Conservation (phyloP, 306 rosid genomes). For the Cercis canadensis region DNA sequence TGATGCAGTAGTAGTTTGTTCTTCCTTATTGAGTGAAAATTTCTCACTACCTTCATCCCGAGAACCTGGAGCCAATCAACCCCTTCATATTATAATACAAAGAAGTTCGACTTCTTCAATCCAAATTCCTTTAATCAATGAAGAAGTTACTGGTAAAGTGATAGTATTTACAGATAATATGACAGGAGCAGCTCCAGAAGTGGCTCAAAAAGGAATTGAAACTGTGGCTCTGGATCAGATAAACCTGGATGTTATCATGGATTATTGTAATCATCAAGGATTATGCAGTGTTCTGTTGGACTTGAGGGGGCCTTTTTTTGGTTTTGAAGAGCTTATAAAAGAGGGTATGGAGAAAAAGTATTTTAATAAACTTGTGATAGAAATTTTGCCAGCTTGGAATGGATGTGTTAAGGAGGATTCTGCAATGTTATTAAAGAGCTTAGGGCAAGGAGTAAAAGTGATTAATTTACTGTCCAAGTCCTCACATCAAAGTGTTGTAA, state of each 20-base stretch:
- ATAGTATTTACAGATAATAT: conserved; percentile 53
- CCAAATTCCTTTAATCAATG: conserved; percentile 35
- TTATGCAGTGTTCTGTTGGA: conserved; percentile 78
- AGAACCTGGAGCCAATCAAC: conserved; percentile 86
- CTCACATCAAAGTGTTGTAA: conserved; percentile 53
- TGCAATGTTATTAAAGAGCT: conserved; percentile 41
- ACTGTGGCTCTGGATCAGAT: conserved; percentile 58
- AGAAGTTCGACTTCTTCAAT: conserved; percentile 45
- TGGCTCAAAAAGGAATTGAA: conserved; percentile 56
- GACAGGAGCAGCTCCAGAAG: conserved; percentile 20
- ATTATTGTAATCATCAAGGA: conserved; percentile 72
- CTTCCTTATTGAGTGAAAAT: conserved; percentile 53
- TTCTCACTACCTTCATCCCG: conserved; percentile 53
- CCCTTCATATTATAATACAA: conserved; percentile 53
- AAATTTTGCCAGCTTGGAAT: conserved; percentile 80
- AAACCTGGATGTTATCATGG: conserved; percentile 62
- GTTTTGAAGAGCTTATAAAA: conserved; percentile 64
- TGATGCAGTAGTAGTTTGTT: conserved; percentile 70
- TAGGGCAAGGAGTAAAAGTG: conserved; percentile 46
- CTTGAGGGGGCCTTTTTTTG: conserved; percentile 52
- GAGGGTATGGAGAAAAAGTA: conserved; percentile 63
- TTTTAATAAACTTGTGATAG: conserved; percentile 64
- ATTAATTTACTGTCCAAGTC: conserved; percentile 53
- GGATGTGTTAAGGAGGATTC: conserved; percentile 41
- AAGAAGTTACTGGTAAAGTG: conserved; percentile 43